phyloP scores from a whole-genome alignment of 176 grass and related monocot species.

The Tillandsia leiboldiana region DNA sequence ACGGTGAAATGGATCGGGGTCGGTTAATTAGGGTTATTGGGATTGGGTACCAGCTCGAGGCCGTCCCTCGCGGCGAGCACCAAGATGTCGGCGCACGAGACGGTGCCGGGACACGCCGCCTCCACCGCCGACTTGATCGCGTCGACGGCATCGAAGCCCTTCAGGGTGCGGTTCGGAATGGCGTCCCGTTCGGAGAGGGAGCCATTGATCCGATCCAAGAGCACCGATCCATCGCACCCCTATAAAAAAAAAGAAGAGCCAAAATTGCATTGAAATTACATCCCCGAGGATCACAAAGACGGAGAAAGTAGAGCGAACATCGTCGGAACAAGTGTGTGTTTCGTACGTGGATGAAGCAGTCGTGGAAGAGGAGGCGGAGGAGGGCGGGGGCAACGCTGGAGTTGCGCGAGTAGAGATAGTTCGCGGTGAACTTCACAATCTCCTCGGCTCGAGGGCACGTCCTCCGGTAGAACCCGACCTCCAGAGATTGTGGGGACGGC shows the following conservation, averaged over 20 bases:
- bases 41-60: conserved; percentile 27
- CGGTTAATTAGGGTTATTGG: not conserved
- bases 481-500: not conserved
- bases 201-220: conserved; percentile 23
- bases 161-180: conserved; percentile 30
- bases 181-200: conserved; percentile 35
- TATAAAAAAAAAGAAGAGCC: not conserved
- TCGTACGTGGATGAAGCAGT: conserved; percentile 9
- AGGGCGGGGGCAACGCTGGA: conserved; percentile 19
- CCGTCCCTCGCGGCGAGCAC: conserved; percentile 35
- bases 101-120: conserved; percentile 25
- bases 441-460: conserved; percentile 31
- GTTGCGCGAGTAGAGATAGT: conserved; percentile 17
- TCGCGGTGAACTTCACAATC: conserved; percentile 31
- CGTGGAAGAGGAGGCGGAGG: conserved; percentile 10
- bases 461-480: conserved; percentile 42
- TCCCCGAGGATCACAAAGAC: not conserved
- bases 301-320: not conserved
- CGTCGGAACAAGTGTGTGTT: not conserved
- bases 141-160: conserved; percentile 36
- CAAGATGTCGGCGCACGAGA: conserved; percentile 56
- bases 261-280: not conserved
- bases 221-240: conserved; percentile 58
- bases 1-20: too few relatives aligned
- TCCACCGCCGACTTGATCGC: conserved; percentile 36